Evolutionary conservation across 1,139 yeast species (phyloP).

Genomic region (Suhomyces terraborum): DNA sequence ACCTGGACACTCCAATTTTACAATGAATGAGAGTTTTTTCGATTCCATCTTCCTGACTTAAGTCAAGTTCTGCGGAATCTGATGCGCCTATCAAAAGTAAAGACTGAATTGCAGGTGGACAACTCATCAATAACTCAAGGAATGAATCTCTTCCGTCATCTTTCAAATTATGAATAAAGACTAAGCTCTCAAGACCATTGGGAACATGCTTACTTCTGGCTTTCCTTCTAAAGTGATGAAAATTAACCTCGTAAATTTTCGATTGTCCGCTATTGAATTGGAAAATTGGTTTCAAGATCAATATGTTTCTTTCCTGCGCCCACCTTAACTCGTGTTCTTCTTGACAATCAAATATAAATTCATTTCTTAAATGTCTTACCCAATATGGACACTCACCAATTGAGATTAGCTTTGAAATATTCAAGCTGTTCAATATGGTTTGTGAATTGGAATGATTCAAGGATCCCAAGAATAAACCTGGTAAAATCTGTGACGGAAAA

Average conservation of each 20-base stretch:
- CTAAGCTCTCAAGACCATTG: slow-evolving; percentile 26
- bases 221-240: slow-evolving; percentile 18
- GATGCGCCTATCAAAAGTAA: slow-evolving; percentile 30
- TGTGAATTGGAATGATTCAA: slow-evolving; percentile 38
- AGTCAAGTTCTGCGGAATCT: slow-evolving; percentile 5
- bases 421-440: slow-evolving; percentile 29
- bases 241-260: slow-evolving; percentile 33
- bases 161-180: slow-evolving; percentile 39
- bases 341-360: slow-evolving; percentile 25
- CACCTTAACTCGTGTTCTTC: slow-evolving; percentile 9
- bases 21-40: slow-evolving; percentile 71
- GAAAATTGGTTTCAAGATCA: slow-evolving; percentile 25
- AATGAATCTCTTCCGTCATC: slow-evolving; percentile 47
- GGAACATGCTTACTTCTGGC: slow-evolving; percentile 18
- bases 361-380: slow-evolving; percentile 26
- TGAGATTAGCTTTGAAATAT: slow-evolving; percentile 33
- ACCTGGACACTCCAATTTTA: slow-evolving; percentile 87
- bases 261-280: slow-evolving; percentile 28
- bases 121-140: slow-evolving; percentile 31
- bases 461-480: slow-evolving; percentile 39
- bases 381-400: slow-evolving; percentile 43
- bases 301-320: slow-evolving; percentile 11
- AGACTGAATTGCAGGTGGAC: slow-evolving; percentile 36
- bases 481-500: slow-evolving; percentile 38
- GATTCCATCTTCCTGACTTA: neutral